phyloP scores from a whole-genome alignment of 148 eudicot species.

The Rheum nobile region DNA sequence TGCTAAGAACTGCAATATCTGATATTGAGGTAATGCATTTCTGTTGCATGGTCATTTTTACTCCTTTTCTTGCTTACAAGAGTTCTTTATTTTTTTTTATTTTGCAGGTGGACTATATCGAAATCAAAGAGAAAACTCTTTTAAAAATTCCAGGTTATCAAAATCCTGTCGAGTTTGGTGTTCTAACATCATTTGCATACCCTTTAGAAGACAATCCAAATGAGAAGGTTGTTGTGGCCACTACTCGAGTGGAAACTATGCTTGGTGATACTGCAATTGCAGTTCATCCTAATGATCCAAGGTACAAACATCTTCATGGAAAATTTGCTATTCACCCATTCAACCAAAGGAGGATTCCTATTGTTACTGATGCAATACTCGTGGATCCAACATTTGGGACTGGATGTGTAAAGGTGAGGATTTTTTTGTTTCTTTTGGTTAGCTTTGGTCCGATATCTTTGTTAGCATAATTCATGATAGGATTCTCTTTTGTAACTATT shows the following conservation, averaged over 20 bases:
- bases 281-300: constrained; percentile 74
- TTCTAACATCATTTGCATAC: constrained; percentile 86
- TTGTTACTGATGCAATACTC: constrained; percentile 68
- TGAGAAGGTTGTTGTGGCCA: constrained; percentile 91
- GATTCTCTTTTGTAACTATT: neutral
- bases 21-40: constrained; percentile 63
- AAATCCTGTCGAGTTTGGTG: constrained; percentile 72
- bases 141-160: constrained; percentile 79
- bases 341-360: constrained; percentile 77
- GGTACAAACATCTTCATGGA: constrained; percentile 76
- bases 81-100: constrained; percentile 8
- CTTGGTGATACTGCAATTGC: constrained; percentile 97
- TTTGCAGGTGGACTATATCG: constrained; percentile 69
- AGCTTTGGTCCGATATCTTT: neutral
- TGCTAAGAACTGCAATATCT: constrained; percentile 82
- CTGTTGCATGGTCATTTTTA: neutral
- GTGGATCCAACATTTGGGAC: constrained; percentile 87
- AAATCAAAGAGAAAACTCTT: constrained; percentile 62
- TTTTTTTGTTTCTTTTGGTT: neutral
- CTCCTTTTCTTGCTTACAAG: constrained; percentile 8
- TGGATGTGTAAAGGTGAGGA: constrained; percentile 85
- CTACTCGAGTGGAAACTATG: constrained; percentile 96
- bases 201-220: constrained; percentile 64
- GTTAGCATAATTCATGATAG: neutral
- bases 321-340: constrained; percentile 88